These are phyloP conservation scores for Trichoderma parareesei DNA, from an alignment of 495 filamentous ascomycete genomes.

Conservation along the genomic window DNA sequence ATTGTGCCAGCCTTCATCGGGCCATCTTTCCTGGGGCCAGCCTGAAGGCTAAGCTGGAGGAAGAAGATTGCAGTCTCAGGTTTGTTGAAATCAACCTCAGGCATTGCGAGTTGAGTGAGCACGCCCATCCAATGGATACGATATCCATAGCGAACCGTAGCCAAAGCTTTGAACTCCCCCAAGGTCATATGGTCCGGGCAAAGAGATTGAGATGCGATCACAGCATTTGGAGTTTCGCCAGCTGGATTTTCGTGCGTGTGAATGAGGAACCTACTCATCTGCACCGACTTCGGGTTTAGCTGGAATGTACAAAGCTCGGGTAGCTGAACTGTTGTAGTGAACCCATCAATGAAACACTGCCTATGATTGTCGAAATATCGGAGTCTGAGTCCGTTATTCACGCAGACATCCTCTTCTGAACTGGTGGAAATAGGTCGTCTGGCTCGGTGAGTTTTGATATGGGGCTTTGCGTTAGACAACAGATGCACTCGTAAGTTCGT, in stretches of 20 bases:
- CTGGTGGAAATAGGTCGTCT: background rate
- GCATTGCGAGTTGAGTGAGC: conserved; percentile 28
- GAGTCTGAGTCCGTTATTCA: background rate
- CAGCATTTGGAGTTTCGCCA: conserved; percentile 26
- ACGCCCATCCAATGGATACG: conserved; percentile 42
- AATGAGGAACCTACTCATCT: conserved; percentile 23
- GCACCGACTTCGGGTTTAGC: background rate
- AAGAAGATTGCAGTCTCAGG: conserved; percentile 31
- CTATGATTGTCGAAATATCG: background rate
- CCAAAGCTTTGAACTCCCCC: conserved; percentile 35
- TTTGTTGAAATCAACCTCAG: conserved; percentile 30
- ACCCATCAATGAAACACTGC: background rate
- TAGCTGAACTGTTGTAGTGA: background rate
- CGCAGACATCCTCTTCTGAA: background rate
- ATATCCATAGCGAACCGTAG: conserved; percentile 29
- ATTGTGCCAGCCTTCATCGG: background rate
- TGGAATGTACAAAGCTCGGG: background rate
- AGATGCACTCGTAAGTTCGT: background rate
- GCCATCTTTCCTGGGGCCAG: conserved; percentile 19
- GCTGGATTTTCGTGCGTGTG: conserved; percentile 13
- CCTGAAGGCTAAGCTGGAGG: conserved; percentile 33
- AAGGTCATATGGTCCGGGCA: conserved; percentile 30
- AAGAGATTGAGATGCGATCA: conserved; percentile 29
- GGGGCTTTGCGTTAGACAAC: background rate
- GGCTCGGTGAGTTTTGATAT: background rate